phyloP scores from a whole-genome alignment of 2,329 filamentous ascomycete species.

The Samsoniella hepiali region DNA sequence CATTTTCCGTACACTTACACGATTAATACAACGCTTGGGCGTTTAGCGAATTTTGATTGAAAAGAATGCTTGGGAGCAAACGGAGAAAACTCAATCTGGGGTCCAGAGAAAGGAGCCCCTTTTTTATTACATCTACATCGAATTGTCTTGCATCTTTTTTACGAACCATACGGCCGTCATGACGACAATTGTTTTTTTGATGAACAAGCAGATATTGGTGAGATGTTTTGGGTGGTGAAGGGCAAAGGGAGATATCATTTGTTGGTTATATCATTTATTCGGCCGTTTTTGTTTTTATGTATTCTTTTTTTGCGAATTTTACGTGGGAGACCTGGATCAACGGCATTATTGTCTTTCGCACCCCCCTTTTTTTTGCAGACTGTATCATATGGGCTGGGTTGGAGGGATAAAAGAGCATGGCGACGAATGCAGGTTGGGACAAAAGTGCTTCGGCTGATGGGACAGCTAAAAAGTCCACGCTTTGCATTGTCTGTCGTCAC shows the following conservation, averaged over 20 bases:
- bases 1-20: not conserved
- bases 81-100: not conserved
- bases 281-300: conserved; percentile 6
- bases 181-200: conserved; percentile 8
- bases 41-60: conserved; percentile 9
- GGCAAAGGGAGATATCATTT: not conserved
- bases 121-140: not conserved
- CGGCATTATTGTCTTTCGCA: not conserved
- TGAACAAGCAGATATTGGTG: conserved; percentile 9
- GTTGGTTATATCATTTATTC: conserved; percentile 13
- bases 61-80: not conserved
- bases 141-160: not conserved
- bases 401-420: not conserved
- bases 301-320: conserved; percentile 1
- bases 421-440: not conserved
- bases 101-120: not conserved
- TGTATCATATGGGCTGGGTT: conserved; percentile 15
- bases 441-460: not conserved
- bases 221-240: conserved; percentile 12
- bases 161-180: conserved; percentile 15
- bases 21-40: not conserved
- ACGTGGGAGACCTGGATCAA: not conserved
- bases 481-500: not conserved
- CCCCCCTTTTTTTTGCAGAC: not conserved
- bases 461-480: not conserved